A percentile compares a stretch with the other conserved stretches of the same genome.
Conservation (phyloP, 2,329 filamentous ascomycete species). For the Raffaelea ambrosiae region DNA sequence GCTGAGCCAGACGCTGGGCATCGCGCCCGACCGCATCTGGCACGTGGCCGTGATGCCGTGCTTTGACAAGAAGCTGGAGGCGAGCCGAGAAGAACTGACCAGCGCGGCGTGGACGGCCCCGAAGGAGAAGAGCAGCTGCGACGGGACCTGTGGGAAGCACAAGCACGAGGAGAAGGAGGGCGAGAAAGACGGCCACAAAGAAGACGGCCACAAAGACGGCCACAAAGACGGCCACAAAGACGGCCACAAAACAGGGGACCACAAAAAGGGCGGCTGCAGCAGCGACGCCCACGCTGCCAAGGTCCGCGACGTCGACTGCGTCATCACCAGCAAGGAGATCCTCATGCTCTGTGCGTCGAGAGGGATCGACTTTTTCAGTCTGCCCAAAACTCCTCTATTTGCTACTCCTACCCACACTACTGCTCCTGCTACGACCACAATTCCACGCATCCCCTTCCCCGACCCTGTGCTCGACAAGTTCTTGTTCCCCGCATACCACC, state of each 20-base stretch:
- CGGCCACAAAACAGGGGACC: too few species aligned
- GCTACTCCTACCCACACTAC: constrained; percentile 22
- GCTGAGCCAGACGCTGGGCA: constrained; percentile 61
- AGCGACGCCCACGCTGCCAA: constrained; percentile 34
- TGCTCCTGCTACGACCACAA: constrained; percentile 7
- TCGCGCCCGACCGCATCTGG: constrained; percentile 78
- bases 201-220: too few species aligned
- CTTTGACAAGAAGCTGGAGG: constrained; percentile 98
- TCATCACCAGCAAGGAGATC: constrained; percentile 93
- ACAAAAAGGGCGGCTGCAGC: constrained; percentile 47
- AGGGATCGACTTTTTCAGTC: constrained; percentile 63
- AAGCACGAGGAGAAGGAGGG: constrained; percentile 70
- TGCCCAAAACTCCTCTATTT: constrained; percentile 49
- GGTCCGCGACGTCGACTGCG: constrained; percentile 88
- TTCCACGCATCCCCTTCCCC: constrained; percentile 48
- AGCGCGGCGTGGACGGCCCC: constrained; percentile 56
- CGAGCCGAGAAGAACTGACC: constrained; percentile 85
- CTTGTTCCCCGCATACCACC: constrained; percentile 52
- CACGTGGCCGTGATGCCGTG: constrained; percentile 96
- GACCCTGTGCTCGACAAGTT: constrained; percentile 63
- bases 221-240: too few species aligned
- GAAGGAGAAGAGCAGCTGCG: constrained; percentile 43
- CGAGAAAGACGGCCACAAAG: constrained; percentile 24
- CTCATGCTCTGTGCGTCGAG: constrained; percentile 80
- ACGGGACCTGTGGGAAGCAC: constrained; percentile 34